Base-by-base conservation (phyloP, 208 protist genomes). In the Leishmania amazonensis region DNA sequence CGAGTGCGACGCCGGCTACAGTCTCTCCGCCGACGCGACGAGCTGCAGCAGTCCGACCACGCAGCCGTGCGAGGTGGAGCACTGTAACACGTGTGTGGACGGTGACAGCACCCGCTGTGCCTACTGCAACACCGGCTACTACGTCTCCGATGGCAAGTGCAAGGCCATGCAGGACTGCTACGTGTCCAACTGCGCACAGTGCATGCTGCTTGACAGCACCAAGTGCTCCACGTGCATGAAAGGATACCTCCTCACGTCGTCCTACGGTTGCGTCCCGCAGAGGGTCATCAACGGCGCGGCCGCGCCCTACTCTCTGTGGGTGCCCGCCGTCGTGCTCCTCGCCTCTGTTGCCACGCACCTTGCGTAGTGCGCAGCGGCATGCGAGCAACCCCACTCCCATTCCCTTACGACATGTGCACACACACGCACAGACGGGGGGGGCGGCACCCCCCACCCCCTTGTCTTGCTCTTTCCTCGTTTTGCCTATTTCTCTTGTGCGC, bases 101-200 rank as follows among this genome's bases (percentile, higher is more conserved):
- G 75, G 58, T 42, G 60, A 68, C 19, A 40, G 54, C 75, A 57
- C 54, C 75, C 24, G 8, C 19, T 79, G 75, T 45, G 7, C 42
- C 76, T 24, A 4, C 40, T 79, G 76, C 35, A 38, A 72, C 13
- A 72, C 40, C 35, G 62, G 62, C 76, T 79, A 79, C 76, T 79
- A 79, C 76, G 62, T 72, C 1, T 72, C 76, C 42, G 17, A 70
- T 15, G 76, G 60, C 42, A 42, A 51, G 13, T 79, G 76, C 60
- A 19, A 47, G 60, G 28, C 47, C 9, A 45, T 71, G 58, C 5
- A 28, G 28, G 60, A 17, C 4, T 81, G 78, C 68, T 49, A 70
- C 57, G 78, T 75, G 40, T 21, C 78, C 49, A 73, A 81, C 78
- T 81, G 78, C 67, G 62, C 78, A 17, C 47, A 60, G 67, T 81